These are phyloP conservation scores for Umbilicus rupestris DNA, from an alignment of 164 flowering plant genomes.

Conservation along the genomic window DNA sequence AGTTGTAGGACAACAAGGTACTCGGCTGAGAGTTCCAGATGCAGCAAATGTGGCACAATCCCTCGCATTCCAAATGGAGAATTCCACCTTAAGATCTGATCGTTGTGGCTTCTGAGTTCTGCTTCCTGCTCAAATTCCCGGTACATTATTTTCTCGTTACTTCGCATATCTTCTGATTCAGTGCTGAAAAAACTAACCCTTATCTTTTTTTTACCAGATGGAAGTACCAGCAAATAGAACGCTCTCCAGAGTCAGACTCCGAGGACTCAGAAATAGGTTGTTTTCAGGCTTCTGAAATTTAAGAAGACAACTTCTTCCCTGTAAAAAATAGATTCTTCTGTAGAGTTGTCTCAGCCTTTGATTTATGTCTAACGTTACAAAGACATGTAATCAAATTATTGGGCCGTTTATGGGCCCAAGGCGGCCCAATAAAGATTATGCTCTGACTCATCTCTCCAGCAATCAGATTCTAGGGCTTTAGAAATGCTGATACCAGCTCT, in stretches of 20 bases:
- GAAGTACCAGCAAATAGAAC: neutral
- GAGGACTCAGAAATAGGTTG: neutral
- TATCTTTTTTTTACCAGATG: neutral
- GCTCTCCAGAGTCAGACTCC: neutral
- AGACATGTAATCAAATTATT: too few relatives aligned
- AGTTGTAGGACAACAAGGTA: conserved; percentile 91
- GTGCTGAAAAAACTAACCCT: neutral
- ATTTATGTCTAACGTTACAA: too few relatives aligned
- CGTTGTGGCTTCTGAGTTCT: conserved; percentile 16
- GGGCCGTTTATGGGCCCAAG: too few relatives aligned
- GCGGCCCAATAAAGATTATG: too few relatives aligned
- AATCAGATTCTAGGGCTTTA: too few relatives aligned
- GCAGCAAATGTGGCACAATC: conserved; percentile 60
- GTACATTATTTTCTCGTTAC: neutral
- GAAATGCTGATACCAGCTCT: too few relatives aligned
- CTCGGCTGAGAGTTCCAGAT: conserved; percentile 72
- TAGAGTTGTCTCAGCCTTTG: too few relatives aligned
- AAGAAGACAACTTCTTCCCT: neutral
- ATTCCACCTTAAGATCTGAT: conserved; percentile 30
- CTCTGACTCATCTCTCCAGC: too few relatives aligned
- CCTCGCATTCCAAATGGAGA: conserved; percentile 29
- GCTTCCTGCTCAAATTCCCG: neutral
- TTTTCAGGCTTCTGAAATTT: neutral
- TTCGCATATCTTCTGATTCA: neutral
- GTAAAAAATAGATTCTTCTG: too few relatives aligned